A percentile compares a stretch with the other conserved stretches of the same genome.
Conservation (phyloP, 129 eudicot genomes). For the Pseudognaphalium luteoalbum region DNA sequence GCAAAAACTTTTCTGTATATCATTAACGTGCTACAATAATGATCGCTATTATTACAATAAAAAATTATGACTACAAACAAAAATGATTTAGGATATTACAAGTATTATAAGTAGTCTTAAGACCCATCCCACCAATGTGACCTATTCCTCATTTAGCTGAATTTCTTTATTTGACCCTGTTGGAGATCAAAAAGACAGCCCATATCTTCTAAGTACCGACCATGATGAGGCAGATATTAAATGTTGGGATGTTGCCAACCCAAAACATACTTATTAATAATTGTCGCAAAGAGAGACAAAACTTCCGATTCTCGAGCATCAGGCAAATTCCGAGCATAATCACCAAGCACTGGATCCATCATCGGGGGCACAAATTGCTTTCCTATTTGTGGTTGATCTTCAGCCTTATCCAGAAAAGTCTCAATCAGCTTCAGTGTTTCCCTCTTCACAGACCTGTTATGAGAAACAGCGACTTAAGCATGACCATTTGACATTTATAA, state of each 20-base stretch:
- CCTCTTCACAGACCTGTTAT: slow-evolving; percentile 84
- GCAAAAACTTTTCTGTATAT: neutral
- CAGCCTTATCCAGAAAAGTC: slow-evolving; percentile 96
- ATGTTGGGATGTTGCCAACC: slow-evolving; percentile 9
- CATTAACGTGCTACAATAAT: neutral
- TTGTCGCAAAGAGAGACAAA: slow-evolving; percentile 91
- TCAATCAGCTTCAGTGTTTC: slow-evolving; percentile 94
- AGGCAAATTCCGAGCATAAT: slow-evolving; percentile 92
- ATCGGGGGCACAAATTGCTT: slow-evolving; percentile 97
- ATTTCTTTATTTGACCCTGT: neutral
- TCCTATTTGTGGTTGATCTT: slow-evolving; percentile 92
- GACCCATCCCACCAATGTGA: neutral
- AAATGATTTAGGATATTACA: neutral
- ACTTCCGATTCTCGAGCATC: slow-evolving; percentile 99
- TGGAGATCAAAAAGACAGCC: neutral
- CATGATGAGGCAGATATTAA: neutral
- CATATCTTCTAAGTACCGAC: neutral
- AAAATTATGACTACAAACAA: neutral
- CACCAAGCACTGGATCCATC: slow-evolving; percentile 99
- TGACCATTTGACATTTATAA: neutral
- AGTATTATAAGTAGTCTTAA: neutral
- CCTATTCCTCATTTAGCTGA: neutral
- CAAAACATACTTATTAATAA: slow-evolving; percentile 75
- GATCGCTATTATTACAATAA: neutral
- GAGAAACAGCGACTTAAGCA: slow-evolving; percentile 24